Evolutionary conservation across 2,329 filamentous ascomycete species (phyloP).

Genomic region (Apiospora rasikravindrae): DNA sequence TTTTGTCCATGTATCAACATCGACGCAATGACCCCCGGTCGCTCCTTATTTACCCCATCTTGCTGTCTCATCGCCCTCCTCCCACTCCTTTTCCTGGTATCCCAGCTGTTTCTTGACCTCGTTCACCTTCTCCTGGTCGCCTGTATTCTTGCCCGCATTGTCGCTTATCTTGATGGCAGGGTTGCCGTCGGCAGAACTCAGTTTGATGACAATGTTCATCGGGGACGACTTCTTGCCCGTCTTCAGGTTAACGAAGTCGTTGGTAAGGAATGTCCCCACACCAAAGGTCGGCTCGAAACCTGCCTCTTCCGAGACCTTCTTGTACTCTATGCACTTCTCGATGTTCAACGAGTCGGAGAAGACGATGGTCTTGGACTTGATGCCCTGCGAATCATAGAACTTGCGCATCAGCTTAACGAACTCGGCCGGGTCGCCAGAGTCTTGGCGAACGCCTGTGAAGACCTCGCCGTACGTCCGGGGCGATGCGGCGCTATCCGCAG

Average conservation of each 20-base stretch:
- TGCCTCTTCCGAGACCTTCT: conserved; percentile 76
- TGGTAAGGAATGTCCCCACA: conserved; percentile 93
- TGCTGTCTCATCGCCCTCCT: conserved; percentile 79
- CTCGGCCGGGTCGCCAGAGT: conserved; percentile 82
- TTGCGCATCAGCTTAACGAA: conserved; percentile 80
- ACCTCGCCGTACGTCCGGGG: conserved; percentile 76
- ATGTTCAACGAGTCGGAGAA: conserved; percentile 96
- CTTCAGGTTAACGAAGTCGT: conserved; percentile 80
- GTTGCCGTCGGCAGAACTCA: conserved; percentile 81
- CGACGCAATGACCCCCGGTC: not conserved
- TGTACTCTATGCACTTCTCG: conserved; percentile 89
- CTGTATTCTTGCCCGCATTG: conserved; percentile 93
- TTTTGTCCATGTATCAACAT: not conserved
- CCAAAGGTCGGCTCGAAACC: conserved; percentile 90
- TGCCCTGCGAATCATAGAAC: conserved; percentile 79
- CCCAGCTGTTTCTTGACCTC: conserved; percentile 85
- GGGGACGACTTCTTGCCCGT: conserved; percentile 85
- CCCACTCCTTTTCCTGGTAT: conserved; percentile 86
- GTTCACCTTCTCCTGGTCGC: conserved; percentile 77
- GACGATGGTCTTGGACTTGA: conserved; percentile 85
- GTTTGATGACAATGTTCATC: conserved; percentile 97
- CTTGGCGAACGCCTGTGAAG: conserved; percentile 85
- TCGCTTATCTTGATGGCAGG: conserved; percentile 92
- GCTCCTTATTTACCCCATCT: conserved; percentile 67
- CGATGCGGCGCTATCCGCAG: conserved; percentile 49